Conservation (phyloP, 352 stramenopile species). For the Saprolegnia parasitica region DNA sequence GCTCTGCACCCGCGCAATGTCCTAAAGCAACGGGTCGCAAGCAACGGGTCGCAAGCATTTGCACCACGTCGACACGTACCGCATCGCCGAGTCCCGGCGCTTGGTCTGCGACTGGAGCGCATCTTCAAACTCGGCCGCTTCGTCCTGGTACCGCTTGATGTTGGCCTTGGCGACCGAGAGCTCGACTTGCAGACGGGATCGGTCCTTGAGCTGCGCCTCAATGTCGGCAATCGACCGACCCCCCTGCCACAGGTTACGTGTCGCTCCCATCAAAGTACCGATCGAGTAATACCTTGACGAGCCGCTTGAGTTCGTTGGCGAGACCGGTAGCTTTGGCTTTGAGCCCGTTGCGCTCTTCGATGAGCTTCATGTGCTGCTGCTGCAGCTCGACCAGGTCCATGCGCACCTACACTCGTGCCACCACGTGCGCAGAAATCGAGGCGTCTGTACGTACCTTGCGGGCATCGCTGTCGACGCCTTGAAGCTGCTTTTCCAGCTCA, state of each 20-base stretch:
- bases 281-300: constrained; percentile 23
- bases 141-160: constrained; percentile 23
- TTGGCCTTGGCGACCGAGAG: constrained; percentile 18
- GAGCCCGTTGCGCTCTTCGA: constrained; percentile 20
- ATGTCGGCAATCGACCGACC: constrained; percentile 10
- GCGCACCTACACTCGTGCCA: constrained; percentile 1
- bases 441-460: constrained; percentile 2
- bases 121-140: constrained; percentile 22
- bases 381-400: constrained; percentile 11
- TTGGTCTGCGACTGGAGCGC: constrained; percentile 17
- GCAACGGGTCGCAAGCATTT: background rate
- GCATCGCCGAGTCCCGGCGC: constrained; percentile 19
- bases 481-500: background rate
- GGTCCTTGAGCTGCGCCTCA: constrained; percentile 15
- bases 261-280: too few relatives aligned
- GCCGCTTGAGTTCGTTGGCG: constrained; percentile 9
- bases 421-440: background rate
- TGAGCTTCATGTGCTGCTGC: constrained; percentile 3
- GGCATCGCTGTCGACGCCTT: background rate
- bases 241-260: background rate
- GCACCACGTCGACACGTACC: background rate
- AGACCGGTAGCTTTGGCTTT: constrained; percentile 14
- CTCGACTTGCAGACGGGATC: constrained; percentile 16
- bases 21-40: background rate
- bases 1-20: constrained; percentile 12